Evolutionary conservation across 2,329 filamentous ascomycete genomes (phyloP).

Genomic region (Colletotrichum sp.): DNA sequence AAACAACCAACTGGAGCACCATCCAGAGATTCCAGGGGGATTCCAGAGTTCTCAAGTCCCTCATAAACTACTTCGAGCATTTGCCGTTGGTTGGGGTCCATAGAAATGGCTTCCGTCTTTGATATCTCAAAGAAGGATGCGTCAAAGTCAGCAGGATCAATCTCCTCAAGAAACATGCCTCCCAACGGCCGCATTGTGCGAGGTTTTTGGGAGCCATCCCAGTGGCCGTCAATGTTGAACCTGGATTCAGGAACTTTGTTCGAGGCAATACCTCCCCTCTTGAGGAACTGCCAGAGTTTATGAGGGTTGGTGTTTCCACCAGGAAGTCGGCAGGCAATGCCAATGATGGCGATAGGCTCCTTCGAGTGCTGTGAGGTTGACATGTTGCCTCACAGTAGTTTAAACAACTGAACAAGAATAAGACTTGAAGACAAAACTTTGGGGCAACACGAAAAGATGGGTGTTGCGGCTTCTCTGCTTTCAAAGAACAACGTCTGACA

Average conservation of each 20-base stretch:
- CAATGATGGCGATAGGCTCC: conserved; percentile 45
- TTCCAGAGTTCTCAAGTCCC: conserved; percentile 26
- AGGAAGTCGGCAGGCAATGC: conserved; percentile 46
- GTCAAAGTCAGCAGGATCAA: conserved; percentile 23
- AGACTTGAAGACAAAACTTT: background rate
- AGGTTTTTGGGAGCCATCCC: conserved; percentile 38
- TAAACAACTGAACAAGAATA: background rate
- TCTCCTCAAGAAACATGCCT: conserved; percentile 37
- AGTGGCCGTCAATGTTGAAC: conserved; percentile 39
- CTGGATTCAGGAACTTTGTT: conserved; percentile 30
- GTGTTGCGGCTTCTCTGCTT: background rate
- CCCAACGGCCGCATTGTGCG: conserved; percentile 37
- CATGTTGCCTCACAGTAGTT: background rate
- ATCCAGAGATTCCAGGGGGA: background rate
- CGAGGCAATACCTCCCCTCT: conserved; percentile 32
- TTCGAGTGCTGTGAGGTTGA: background rate
- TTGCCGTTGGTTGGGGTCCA: conserved; percentile 30
- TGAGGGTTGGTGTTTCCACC: conserved; percentile 35
- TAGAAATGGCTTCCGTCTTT: conserved; percentile 23
- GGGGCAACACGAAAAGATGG: background rate
- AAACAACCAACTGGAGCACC: background rate
- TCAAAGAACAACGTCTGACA: background rate
- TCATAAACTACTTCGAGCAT: conserved; percentile 24
- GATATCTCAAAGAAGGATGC: conserved; percentile 28
- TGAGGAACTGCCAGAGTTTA: conserved; percentile 42